Conservation (phyloP, 1,284 basidiomycete species). For the Apiotrichum akiyoshidainum region DNA sequence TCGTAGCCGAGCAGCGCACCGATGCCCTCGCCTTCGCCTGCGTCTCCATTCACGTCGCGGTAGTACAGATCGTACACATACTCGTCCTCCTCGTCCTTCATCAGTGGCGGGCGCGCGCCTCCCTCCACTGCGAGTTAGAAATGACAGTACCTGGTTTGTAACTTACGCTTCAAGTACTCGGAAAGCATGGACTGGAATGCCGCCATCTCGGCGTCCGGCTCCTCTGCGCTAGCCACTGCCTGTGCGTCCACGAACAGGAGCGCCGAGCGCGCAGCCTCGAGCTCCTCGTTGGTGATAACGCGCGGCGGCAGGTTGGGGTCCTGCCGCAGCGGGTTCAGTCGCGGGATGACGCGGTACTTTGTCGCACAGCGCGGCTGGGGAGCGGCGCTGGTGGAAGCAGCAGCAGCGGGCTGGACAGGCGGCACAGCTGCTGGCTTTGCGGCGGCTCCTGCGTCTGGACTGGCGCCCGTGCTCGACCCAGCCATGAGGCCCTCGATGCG, state of each 20-base stretch:
- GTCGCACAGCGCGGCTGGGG: not conserved
- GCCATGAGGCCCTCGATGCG: conserved; percentile 19
- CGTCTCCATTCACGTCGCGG: conserved; percentile 29
- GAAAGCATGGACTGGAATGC: conserved; percentile 50
- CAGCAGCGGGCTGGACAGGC: not conserved
- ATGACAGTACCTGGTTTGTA: too few relatives aligned
- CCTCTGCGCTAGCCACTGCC: conserved; percentile 30
- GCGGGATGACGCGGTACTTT: conserved; percentile 42
- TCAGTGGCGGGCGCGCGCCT: not conserved
- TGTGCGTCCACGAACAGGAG: conserved; percentile 47
- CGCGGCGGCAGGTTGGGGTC: conserved; percentile 32
- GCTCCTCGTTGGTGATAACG: conserved; percentile 37
- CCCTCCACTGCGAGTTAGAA: conserved; percentile 19
- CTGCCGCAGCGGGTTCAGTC: conserved; percentile 19
- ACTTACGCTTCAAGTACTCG: conserved; percentile 46
- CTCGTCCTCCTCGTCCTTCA: conserved; percentile 42
- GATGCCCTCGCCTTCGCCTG: conserved; percentile 10
- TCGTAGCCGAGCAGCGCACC: conserved; percentile 38
- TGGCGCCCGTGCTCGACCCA: not conserved
- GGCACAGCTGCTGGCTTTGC: not conserved
- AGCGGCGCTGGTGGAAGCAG: not conserved
- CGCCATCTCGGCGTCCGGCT: conserved; percentile 44
- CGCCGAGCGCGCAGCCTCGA: conserved; percentile 21
- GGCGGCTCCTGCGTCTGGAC: not conserved
- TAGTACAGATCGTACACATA: conserved; percentile 53